These are phyloP conservation scores for Isatis tinctoria DNA, from an alignment of 345 rosid genomes.

Conservation along the genomic window DNA sequence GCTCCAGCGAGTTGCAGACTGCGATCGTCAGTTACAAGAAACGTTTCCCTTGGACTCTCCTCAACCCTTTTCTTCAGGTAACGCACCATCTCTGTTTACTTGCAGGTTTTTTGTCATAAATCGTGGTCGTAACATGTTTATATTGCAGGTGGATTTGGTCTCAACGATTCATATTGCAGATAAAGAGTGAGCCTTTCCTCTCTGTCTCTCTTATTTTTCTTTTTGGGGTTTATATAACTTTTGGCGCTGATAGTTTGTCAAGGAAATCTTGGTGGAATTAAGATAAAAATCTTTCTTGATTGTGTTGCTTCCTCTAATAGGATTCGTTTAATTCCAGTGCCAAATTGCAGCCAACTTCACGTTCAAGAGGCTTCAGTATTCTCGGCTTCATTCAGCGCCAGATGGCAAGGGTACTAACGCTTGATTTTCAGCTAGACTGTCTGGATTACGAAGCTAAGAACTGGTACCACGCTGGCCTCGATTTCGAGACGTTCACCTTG, in stretches of 20 bases:
- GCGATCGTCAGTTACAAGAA: constrained; percentile 76
- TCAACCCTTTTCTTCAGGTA: constrained; percentile 76
- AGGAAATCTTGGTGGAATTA: not conserved
- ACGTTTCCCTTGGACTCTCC: constrained; percentile 80
- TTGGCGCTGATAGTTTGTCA: no score
- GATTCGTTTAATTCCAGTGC: not conserved
- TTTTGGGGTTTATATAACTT: not conserved
- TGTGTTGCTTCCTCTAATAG: not conserved
- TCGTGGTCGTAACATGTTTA: not conserved
- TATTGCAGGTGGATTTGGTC: constrained; percentile 85
- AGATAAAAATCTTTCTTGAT: no score
- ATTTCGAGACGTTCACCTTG: constrained; percentile 75
- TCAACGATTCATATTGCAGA: constrained; percentile 94
- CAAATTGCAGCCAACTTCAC: constrained; percentile 44
- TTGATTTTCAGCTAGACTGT: constrained; percentile 90
- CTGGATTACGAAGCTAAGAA: constrained; percentile 71
- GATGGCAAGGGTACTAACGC: constrained; percentile 71
- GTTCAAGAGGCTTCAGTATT: constrained; percentile 68
- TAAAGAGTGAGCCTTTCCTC: constrained; percentile 56
- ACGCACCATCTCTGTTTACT: not conserved
- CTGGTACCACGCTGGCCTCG: constrained; percentile 98
- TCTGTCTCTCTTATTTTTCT: not conserved
- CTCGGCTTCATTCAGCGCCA: constrained; percentile 78
- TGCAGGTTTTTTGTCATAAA: not conserved
- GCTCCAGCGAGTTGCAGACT: constrained; percentile 68